Evolutionary conservation across 2,329 filamentous ascomycete genomes (phyloP).

Genomic region (Fusarium illudens): DNA sequence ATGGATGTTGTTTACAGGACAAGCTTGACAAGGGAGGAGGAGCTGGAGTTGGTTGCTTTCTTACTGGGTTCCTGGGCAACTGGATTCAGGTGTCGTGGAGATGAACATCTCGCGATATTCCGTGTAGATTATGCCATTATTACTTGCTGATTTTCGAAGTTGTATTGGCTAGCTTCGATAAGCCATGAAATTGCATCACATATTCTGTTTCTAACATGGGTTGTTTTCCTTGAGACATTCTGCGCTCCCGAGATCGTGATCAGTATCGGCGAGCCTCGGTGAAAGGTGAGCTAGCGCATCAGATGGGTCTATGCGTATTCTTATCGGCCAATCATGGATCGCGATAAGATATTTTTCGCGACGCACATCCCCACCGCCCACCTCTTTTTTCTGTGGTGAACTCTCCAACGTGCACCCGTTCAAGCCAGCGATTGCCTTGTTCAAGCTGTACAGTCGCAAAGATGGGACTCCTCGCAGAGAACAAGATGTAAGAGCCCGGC

Average conservation of each 20-base stretch:
- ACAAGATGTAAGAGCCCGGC: conserved; percentile 43
- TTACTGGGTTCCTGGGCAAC: conserved; percentile 20
- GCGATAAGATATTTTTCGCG: conserved; percentile 43
- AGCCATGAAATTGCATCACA: conserved; percentile 1
- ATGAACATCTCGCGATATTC: conserved; percentile 11
- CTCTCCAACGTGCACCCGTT: conserved; percentile 19
- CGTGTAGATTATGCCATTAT: conserved; percentile 36
- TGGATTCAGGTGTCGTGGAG: conserved; percentile 10
- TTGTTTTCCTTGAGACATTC: not conserved
- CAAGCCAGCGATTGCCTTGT: conserved; percentile 3
- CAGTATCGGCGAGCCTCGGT: conserved; percentile 21
- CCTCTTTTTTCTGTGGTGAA: conserved; percentile 43
- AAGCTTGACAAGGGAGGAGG: conserved; percentile 2
- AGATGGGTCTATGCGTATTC: not conserved
- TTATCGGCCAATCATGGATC: conserved; percentile 35
- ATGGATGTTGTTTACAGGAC: not conserved
- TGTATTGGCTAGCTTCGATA: not conserved
- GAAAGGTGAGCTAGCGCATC: conserved; percentile 20
- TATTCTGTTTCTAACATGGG: not conserved
- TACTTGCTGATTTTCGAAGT: conserved; percentile 9
- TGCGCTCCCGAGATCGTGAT: not conserved
- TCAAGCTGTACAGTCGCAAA: conserved; percentile 25
- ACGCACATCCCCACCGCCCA: conserved; percentile 39
- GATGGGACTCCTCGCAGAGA: conserved; percentile 51
- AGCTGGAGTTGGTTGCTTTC: conserved; percentile 31